phyloP scores from a whole-genome alignment of 2,329 filamentous ascomycete genomes.

The Alternaria rosae region DNA sequence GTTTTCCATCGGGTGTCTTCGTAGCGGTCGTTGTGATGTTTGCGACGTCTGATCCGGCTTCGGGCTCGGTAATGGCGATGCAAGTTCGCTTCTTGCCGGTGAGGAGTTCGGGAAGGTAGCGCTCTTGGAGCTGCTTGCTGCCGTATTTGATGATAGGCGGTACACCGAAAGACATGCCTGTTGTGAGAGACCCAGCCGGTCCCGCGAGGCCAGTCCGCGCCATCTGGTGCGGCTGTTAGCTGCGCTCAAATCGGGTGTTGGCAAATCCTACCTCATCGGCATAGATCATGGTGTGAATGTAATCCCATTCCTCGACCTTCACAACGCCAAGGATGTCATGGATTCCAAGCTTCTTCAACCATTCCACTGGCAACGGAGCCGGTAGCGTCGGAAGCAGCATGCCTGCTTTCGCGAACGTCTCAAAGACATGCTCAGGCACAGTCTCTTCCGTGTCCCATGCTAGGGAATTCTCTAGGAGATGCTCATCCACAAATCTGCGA shows the following conservation, averaged over 20 bases:
- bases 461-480: conserved; percentile 67
- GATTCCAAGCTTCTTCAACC: conserved; percentile 71
- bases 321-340: conserved; percentile 70
- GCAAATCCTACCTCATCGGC: conserved; percentile 63
- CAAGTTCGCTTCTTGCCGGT: conserved; percentile 71
- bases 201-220: conserved; percentile 69
- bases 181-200: conserved; percentile 70
- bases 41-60: conserved; percentile 76
- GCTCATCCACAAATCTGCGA: conserved; percentile 69
- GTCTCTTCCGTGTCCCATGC: conserved; percentile 74
- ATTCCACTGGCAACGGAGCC: conserved; percentile 71
- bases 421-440: conserved; percentile 70
- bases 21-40: conserved; percentile 73
- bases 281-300: conserved; percentile 74
- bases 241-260: neutral
- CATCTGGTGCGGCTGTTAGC: conserved; percentile 55
- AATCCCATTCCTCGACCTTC: conserved; percentile 77
- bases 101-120: conserved; percentile 74
- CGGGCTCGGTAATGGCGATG: conserved; percentile 81
- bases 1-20: conserved; percentile 68
- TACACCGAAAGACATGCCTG: conserved; percentile 75
- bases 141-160: conserved; percentile 76
- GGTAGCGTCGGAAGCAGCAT: conserved; percentile 76
- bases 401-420: conserved; percentile 68
- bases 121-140: conserved; percentile 66